These are phyloP conservation scores for Fusarium illudens DNA, from an alignment of 2,329 filamentous ascomycete species.

Conservation along the genomic window DNA sequence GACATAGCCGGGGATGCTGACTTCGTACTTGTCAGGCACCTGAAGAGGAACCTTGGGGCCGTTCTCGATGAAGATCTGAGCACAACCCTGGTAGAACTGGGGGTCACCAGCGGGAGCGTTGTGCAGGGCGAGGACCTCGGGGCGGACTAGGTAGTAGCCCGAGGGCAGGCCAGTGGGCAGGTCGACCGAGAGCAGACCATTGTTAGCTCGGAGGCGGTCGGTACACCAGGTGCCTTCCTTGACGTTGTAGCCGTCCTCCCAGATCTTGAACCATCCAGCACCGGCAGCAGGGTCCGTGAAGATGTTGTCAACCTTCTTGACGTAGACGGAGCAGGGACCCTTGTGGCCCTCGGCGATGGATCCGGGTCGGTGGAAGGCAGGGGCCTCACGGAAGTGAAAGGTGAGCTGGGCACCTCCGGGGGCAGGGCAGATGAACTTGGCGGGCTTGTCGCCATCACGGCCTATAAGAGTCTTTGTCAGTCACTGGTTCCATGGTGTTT, in stretches of 20 bases:
- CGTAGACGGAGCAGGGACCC: conserved; percentile 77
- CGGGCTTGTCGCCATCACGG: conserved; percentile 53
- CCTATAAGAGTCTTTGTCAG: conserved; percentile 45
- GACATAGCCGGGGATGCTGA: conserved; percentile 74
- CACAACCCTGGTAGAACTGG: conserved; percentile 79
- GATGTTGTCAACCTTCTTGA: conserved; percentile 73
- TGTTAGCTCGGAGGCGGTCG: conserved; percentile 70
- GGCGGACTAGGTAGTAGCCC: conserved; percentile 76
- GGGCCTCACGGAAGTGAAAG: conserved; percentile 71
- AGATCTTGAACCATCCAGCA: conserved; percentile 82
- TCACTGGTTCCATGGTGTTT: neutral
- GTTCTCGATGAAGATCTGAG: conserved; percentile 70
- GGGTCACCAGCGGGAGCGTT: conserved; percentile 65
- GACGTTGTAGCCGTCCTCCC: conserved; percentile 71
- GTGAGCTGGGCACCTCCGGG: conserved; percentile 65
- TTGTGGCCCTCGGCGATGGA: conserved; percentile 68
- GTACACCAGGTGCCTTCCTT: conserved; percentile 71
- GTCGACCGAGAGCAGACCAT: conserved; percentile 69
- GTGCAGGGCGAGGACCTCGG: conserved; percentile 76
- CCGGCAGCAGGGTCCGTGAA: conserved; percentile 62
- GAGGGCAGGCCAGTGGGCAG: conserved; percentile 68
- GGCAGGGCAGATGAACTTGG: conserved; percentile 59
- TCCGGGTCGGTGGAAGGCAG: conserved; percentile 62
- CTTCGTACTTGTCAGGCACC: conserved; percentile 58
- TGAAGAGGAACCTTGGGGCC: conserved; percentile 56